A percentile compares a stretch with the other conserved stretches of the same genome.
These are phyloP conservation scores for Xylaria sp. DNA, from an alignment of 2,329 filamentous ascomycete species.

Conservation along the genomic window DNA sequence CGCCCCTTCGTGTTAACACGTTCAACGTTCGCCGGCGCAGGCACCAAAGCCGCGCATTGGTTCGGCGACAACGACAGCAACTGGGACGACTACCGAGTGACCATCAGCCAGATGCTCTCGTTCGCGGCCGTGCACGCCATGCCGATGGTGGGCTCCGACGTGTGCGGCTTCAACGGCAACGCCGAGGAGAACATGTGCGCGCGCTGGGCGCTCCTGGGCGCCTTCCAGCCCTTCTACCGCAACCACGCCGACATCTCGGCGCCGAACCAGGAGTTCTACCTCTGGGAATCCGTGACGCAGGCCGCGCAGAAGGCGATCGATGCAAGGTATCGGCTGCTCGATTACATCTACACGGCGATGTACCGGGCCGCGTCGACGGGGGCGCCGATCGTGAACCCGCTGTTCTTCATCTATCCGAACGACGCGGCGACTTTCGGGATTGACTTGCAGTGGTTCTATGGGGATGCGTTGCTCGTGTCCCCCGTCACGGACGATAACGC, in stretches of 20 bases:
- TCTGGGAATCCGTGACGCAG: slow-evolving; percentile 70
- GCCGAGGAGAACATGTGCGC: slow-evolving; percentile 73
- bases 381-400: slow-evolving; percentile 72
- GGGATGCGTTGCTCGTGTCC: slow-evolving; percentile 59
- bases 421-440: slow-evolving; percentile 59
- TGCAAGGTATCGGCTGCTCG: slow-evolving; percentile 81
- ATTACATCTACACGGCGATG: slow-evolving; percentile 82
- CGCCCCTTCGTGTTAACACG: slow-evolving; percentile 73
- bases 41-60: slow-evolving; percentile 63
- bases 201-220: slow-evolving; percentile 74
- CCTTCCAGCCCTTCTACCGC: slow-evolving; percentile 76
- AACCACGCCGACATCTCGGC: slow-evolving; percentile 68
- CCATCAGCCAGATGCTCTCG: slow-evolving; percentile 60
- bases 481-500: slow-evolving; percentile 60
- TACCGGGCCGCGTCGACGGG: slow-evolving; percentile 68
- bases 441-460: slow-evolving; percentile 64
- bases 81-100: slow-evolving; percentile 61
- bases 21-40: slow-evolving; percentile 72
- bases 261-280: slow-evolving; percentile 69
- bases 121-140: slow-evolving; percentile 64
- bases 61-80: slow-evolving; percentile 58
- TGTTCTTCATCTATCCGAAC: slow-evolving; percentile 76
- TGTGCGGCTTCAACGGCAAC: slow-evolving; percentile 71
- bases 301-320: slow-evolving; percentile 76
- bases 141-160: slow-evolving; percentile 68